A percentile compares a stretch with the other conserved stretches of the same genome.
Conservation (phyloP, 1,139 yeast genomes). For the Arxiozyma telluris region DNA sequence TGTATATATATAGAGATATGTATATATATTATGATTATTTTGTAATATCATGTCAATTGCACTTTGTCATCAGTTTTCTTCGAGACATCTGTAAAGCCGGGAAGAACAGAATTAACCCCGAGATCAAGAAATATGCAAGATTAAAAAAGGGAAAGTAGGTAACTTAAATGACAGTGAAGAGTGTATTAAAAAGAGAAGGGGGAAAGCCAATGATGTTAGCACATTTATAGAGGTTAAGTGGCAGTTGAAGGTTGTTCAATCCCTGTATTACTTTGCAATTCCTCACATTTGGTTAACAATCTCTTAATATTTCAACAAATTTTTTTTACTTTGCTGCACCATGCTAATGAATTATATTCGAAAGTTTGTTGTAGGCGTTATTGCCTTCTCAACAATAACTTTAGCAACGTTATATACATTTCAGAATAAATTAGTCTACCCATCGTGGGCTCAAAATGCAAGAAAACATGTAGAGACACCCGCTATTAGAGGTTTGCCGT, state of each 20-base stretch:
- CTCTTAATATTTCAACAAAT: neutral
- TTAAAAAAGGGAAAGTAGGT: neutral
- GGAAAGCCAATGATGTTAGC: neutral
- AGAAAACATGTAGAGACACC: slow-evolving; percentile 74
- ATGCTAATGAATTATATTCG: slow-evolving; percentile 9
- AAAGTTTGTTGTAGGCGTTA: slow-evolving; percentile 28
- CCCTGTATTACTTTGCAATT: too few relatives aligned
- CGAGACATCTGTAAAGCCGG: neutral
- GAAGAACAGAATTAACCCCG: neutral
- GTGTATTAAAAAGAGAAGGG: neutral
- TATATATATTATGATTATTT: too few relatives aligned
- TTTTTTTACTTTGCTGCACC: neutral
- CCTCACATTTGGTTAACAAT: neutral
- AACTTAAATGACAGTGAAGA: too few relatives aligned
- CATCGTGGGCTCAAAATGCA: slow-evolving; percentile 73
- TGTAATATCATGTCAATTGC: too few relatives aligned
- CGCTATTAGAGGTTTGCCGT: slow-evolving; percentile 58
- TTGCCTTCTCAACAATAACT: slow-evolving; percentile 31
- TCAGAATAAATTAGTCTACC: slow-evolving; percentile 70
- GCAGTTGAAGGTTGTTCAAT: neutral
- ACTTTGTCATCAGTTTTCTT: neutral
- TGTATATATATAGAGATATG: neutral
- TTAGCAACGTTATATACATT: slow-evolving; percentile 52
- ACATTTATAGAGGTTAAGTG: neutral
- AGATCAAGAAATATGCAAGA: neutral